These are phyloP conservation scores for Hordeum marinum DNA, from an alignment of 176 grass and related monocot species.

Conservation along the genomic window DNA sequence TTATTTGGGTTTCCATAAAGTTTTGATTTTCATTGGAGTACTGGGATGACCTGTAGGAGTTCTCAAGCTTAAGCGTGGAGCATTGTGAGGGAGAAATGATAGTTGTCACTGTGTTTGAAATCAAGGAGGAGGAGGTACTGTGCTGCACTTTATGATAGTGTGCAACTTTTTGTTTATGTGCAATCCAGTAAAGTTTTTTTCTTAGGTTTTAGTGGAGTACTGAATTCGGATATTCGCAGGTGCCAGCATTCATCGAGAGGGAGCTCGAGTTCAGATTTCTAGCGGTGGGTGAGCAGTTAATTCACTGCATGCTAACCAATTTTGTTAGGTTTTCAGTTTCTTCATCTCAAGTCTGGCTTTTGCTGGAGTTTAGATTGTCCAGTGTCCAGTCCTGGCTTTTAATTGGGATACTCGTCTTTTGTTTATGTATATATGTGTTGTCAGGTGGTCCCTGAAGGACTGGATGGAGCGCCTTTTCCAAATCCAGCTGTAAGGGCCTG, in stretches of 20 bases:
- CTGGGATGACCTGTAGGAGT: conserved; percentile 53
- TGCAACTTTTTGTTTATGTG: background rate
- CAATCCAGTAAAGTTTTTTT: background rate
- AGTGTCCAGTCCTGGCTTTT: background rate
- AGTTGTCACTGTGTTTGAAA: conserved; percentile 84
- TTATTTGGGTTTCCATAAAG: background rate
- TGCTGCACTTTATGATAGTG: background rate
- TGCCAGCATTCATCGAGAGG: conserved; percentile 89
- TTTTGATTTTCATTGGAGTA: conserved; percentile 7
- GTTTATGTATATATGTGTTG: background rate
- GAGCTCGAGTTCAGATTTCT: conserved; percentile 92
- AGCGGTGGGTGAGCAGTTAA: conserved; percentile 41
- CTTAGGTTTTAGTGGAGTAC: background rate
- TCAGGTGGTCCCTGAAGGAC: conserved; percentile 71
- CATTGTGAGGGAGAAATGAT: conserved; percentile 58
- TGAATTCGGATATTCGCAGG: conserved; percentile 38
- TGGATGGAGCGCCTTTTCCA: conserved; percentile 59
- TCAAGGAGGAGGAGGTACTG: conserved; percentile 63
- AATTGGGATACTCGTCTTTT: background rate
- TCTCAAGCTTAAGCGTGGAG: conserved; percentile 87
- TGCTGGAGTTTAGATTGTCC: background rate
- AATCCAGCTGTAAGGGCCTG: conserved; percentile 62
- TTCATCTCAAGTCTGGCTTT: background rate
- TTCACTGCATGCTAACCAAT: background rate
- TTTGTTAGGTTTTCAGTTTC: conserved; percentile 16